phyloP scores from a whole-genome alignment of 192 early-diverging fungal genomes.

The Backusella circina region DNA sequence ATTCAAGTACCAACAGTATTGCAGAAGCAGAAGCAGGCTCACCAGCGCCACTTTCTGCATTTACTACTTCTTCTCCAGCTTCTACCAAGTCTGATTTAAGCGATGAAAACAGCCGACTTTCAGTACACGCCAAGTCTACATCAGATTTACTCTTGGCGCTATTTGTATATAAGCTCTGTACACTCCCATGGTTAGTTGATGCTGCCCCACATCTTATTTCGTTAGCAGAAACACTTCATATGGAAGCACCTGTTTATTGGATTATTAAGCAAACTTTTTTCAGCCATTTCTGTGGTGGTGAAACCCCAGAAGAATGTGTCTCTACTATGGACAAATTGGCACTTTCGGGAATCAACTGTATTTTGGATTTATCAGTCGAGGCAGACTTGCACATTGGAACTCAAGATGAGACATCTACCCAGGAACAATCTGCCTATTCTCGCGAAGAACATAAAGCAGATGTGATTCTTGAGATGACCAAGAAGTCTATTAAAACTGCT shows the following conservation, averaged over 20 bases:
- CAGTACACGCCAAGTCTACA: slow-evolving; percentile 46
- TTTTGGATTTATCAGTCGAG: slow-evolving; percentile 86
- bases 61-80: slow-evolving; percentile 3
- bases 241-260: slow-evolving; percentile 54
- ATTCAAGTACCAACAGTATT: neutral
- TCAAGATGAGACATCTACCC: slow-evolving; percentile 35
- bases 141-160: slow-evolving; percentile 58
- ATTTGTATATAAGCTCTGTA: slow-evolving; percentile 71
- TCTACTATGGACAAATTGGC: slow-evolving; percentile 72
- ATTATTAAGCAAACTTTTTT: slow-evolving; percentile 87
- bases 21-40: slow-evolving; percentile 1
- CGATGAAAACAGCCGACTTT: slow-evolving; percentile 35
- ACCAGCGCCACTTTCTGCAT: slow-evolving; percentile 7
- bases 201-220: slow-evolving; percentile 53
- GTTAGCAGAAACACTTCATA: slow-evolving; percentile 45
- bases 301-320: slow-evolving; percentile 80
- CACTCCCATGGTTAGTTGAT: slow-evolving; percentile 58
- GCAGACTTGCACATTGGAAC: slow-evolving; percentile 61
- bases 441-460: slow-evolving; percentile 62
- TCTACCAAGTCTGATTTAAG: slow-evolving; percentile 28
- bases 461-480: slow-evolving; percentile 61
- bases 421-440: neutral
- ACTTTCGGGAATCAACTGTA: slow-evolving; percentile 68
- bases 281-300: slow-evolving; percentile 88
- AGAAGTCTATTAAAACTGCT: slow-evolving; percentile 72